phyloP scores from a whole-genome alignment of 129 eudicot genomes.

The Artemisia argyi region DNA sequence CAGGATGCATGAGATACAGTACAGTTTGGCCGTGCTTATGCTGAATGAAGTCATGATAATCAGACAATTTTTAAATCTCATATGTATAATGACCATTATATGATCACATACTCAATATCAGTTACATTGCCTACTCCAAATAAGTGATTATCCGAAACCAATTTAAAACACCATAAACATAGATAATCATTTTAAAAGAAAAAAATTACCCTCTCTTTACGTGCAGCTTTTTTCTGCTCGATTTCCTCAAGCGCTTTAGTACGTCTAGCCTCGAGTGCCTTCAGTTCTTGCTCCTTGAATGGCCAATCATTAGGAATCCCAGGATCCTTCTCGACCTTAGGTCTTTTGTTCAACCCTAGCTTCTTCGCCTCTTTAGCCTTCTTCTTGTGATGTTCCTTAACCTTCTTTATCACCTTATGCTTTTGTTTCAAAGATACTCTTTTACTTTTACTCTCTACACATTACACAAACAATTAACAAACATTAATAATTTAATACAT shows the following conservation, averaged over 20 bases:
- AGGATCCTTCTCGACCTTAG: conserved; percentile 85
- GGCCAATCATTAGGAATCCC: conserved; percentile 99
- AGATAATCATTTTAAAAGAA: neutral
- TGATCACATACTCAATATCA: too few relatives aligned
- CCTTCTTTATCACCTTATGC: conserved; percentile 80
- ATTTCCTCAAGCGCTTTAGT: conserved; percentile 68
- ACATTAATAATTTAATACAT: too few relatives aligned
- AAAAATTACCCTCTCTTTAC: conserved; percentile 86
- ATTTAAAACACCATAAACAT: neutral
- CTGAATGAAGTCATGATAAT: too few relatives aligned
- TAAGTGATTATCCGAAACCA: neutral
- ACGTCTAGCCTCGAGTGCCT: conserved; percentile 87
- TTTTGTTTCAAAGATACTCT: conserved; percentile 74
- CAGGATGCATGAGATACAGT: too few relatives aligned
- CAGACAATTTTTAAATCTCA: too few relatives aligned
- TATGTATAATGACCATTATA: too few relatives aligned
- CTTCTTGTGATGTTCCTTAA: conserved; percentile 90
- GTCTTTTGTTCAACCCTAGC: conserved; percentile 65
- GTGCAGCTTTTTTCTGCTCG: conserved; percentile 94
- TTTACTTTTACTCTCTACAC: conserved; percentile 96
- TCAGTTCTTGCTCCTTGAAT: conserved; percentile 94
- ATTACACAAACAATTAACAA: neutral
- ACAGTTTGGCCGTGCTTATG: too few relatives aligned
- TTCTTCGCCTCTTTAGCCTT: conserved; percentile 94
- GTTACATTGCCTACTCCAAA: too few relatives aligned